Evolutionary conservation across 106 monocot species (phyloP), one percentile per base, ranked within the genome.

Genomic region (Dendrobium officinale): DNA sequence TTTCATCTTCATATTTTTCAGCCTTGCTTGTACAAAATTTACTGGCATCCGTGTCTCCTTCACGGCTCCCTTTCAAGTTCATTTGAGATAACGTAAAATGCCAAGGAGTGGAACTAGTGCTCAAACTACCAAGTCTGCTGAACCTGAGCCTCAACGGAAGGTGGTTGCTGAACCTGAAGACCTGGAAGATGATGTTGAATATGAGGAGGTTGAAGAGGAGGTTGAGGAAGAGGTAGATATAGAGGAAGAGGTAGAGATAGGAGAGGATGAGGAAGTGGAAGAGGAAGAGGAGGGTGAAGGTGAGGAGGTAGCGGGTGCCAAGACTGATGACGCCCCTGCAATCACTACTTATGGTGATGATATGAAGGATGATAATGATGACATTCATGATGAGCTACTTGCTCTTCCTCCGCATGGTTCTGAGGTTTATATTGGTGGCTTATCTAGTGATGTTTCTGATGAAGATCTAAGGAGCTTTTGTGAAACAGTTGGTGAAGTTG

Each of bases 341-440:
- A 55, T 42, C 42, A 22, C 10, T 29, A 77, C 4, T 56, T 33
- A 37, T 37, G 70, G 33, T 70, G 61, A 2, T 40, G 67, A 80
- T 20, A 64, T 22, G 61, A 61, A 61, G 61, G 33, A 77, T 31
- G 81, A 82, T 16, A 68, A 81, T 24, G 84, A 84, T 31, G 55
- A 77, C 72, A 78, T 78, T 18, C 79, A 86, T 78, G 83, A 84
- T 67, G 86, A 88, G 42, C 86, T 91, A 67, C 85, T 92, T 18
- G 78, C 89, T 80, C 87, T 87, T 80, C 92, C 92, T 75, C 85
- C 89, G 3, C 92, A 92, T 82, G 92, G 92, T 7, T 83, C 89
- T 68, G 92, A 89, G 76, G 83, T 92, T 80, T 89, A 89, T 83
- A 17, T 89, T 37, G 92, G 87, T 70, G 86, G 84, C 17, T 75